Evolutionary conservation across 768 basidiomycete genomes (phyloP), one percentile per base, ranked within the genome.

Genomic region (Suillus cothurnatus): DNA sequence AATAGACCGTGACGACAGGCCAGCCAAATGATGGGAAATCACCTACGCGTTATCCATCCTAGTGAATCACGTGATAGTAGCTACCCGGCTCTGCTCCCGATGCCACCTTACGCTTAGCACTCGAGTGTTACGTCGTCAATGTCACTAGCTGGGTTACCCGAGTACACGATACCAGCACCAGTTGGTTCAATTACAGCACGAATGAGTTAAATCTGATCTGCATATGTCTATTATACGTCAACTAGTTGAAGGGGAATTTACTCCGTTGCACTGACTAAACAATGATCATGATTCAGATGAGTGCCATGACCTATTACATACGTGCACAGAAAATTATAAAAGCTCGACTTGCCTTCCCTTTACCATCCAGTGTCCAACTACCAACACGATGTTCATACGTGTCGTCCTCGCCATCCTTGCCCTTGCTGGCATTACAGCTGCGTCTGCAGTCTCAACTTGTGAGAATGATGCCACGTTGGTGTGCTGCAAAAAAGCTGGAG

Each of bases 11-110:
- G n/a, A n/a, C 36, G 15, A 58, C 23, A 8, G 19, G 19, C 26
- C 26, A 41, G 26, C 17, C 11, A 59, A 59, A 59, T 59, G 57
- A 59, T 59, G 57, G 38, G 57, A 59, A 59, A 41, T 59, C 38
- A 59, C 26, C 9, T 21, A 59, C 56, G 56, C 56, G 57, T 41
- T 32, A 59, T 59, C 23, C 57, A 39, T 38, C 38, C 38, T 12
- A 12, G 6, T 14, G 38, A 11, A 59, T 59, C 57, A 59, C 57
- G 57, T 59, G 57, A 2, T 2, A 14, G 11, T n/a, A 31, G 56
- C 36, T 23, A 23, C n/a, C 8, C 1, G 19, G 15, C 7, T 23
- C 47, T 47, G 47, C 47, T 49, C 47, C 47, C 47, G 47, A 11
- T 47, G n/a, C 47, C n/a, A 12, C 11, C 45, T 45, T n/a, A n/a